Evolutionary conservation across 2,329 filamentous ascomycete genomes (phyloP).

Genomic region (Pezicula carpinea): DNA sequence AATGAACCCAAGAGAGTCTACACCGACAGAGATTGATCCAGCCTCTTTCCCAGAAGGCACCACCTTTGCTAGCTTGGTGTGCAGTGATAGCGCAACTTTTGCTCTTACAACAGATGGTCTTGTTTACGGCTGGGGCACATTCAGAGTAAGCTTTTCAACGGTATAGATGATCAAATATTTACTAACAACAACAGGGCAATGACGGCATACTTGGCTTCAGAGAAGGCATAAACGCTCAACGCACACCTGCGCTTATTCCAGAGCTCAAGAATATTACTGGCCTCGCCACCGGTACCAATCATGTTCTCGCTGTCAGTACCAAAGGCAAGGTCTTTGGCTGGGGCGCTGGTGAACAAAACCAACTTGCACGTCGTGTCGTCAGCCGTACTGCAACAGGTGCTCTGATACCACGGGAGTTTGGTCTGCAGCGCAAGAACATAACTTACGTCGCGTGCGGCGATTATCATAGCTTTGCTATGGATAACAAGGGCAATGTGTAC

Average conservation of each 20-base stretch:
- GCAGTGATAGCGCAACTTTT: constrained; percentile 72
- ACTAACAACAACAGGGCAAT: constrained; percentile 43
- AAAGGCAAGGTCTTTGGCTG: constrained; percentile 57
- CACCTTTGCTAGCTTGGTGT: constrained; percentile 61
- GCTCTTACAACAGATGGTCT: constrained; percentile 69
- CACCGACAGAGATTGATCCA: constrained; percentile 51
- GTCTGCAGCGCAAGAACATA: constrained; percentile 23
- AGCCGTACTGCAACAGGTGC: constrained; percentile 20
- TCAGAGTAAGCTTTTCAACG: constrained; percentile 49
- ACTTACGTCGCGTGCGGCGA: constrained; percentile 52
- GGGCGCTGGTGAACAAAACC: constrained; percentile 64
- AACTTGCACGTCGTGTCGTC: constrained; percentile 49
- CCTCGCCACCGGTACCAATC: constrained; percentile 52
- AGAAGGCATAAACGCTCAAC: constrained; percentile 20
- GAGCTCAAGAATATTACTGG: constrained; percentile 50
- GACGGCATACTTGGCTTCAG: constrained; percentile 58
- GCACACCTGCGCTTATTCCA: constrained; percentile 46
- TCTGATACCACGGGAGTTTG: constrained; percentile 29
- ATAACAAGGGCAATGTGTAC: constrained; percentile 64
- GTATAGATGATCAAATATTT: neutral
- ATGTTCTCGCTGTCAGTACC: constrained; percentile 53
- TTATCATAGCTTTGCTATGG: constrained; percentile 77
- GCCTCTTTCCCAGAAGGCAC: constrained; percentile 57
- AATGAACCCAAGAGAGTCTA: constrained; percentile 52
- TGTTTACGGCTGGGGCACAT: constrained; percentile 82